Evolutionary conservation across 495 filamentous ascomycete genomes (phyloP), one percentile per base, ranked within the genome.

Genomic region (Bacidia rubella): DNA sequence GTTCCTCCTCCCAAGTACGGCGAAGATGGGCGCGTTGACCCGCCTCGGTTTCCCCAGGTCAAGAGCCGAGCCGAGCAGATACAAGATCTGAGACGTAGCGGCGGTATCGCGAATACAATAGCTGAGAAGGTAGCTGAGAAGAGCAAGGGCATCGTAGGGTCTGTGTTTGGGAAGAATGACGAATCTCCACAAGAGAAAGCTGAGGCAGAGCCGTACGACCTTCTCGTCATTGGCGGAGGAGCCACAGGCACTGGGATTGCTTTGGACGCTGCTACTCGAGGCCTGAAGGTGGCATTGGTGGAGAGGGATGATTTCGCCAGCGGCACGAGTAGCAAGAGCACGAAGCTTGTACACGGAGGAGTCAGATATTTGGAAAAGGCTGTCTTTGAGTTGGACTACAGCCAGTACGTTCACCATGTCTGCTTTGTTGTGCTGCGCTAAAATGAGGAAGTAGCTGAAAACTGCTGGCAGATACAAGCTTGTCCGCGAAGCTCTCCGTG

Each of bases 361-460:
- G 92, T 98, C 43, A 76, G 92, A 54, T 98, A 98, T 63, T 70
- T 98, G 49, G 92, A 98, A 65, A 97, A 98, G 70, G 92, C 92
- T 38, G 81, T 98, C 43, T 96, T 85, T 83, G 87, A 96, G 62
- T 72, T 97, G 63, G 92, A 98, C 67, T 96, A 94, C 64, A 84
- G 82, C 56, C 92, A 98, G 76, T 82, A 56, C 67, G 73, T 64
- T 9, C 4, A 44, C 5, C 41, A 44, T 17, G 19, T 20, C 35
- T 19, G 32, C 7, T 1, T 47, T 40, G 21, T 44, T 22, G 11
- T n/a, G 41, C 11, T 47, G 20, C 25, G 47, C 29, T 35, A 15
- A 35, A 35, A 15, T 5, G 29, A 35, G 5, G 29, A 35, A 35
- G 15, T 35, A 54, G 57, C 55, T 62, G 57, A 62, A 24, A 27